Evolutionary conservation across 1,139 yeast species (phyloP).

Genomic region (Lodderomyces oxycetoniae): DNA sequence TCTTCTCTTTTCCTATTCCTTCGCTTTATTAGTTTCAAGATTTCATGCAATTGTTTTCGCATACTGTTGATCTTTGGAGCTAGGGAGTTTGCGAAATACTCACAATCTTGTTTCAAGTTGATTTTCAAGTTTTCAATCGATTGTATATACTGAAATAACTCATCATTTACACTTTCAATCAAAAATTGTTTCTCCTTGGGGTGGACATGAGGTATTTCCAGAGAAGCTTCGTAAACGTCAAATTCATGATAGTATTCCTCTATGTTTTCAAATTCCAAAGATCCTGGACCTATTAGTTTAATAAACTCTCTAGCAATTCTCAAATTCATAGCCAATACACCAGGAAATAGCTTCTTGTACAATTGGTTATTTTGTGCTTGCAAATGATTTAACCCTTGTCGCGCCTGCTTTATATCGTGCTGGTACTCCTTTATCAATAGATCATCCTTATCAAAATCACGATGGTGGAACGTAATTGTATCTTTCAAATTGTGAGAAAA

Average conservation of each 20-base stretch:
- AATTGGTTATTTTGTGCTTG: slow-evolving; percentile 32
- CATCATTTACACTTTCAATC: slow-evolving; percentile 28
- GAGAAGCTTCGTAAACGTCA: slow-evolving; percentile 28
- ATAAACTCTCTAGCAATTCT: slow-evolving; percentile 30
- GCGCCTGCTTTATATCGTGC: slow-evolving; percentile 38
- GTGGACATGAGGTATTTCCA: slow-evolving; percentile 33
- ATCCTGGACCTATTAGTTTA: slow-evolving; percentile 33
- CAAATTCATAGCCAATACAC: slow-evolving; percentile 30
- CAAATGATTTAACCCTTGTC: slow-evolving; percentile 42
- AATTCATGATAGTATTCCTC: slow-evolving; percentile 37
- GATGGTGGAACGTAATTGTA: slow-evolving; percentile 17
- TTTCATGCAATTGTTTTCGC: slow-evolving; percentile 32
- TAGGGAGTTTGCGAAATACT: slow-evolving; percentile 26
- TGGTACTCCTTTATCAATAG: slow-evolving; percentile 39
- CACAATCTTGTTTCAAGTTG: slow-evolving; percentile 31
- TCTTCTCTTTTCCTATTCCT: slow-evolving; percentile 42
- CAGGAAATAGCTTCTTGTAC: slow-evolving; percentile 32
- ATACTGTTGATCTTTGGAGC: slow-evolving; percentile 34
- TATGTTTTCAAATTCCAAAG: slow-evolving; percentile 42
- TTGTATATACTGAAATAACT: slow-evolving; percentile 27
- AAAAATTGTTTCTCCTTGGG: slow-evolving; percentile 34
- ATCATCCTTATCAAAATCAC: slow-evolving; percentile 36
- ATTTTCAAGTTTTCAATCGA: slow-evolving; percentile 28
- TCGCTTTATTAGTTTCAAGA: slow-evolving; percentile 40
- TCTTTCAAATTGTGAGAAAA: slow-evolving; percentile 13